Evolutionary conservation across 108 stramenopile genomes (phyloP).

Genomic region (Seminavis robusta): DNA sequence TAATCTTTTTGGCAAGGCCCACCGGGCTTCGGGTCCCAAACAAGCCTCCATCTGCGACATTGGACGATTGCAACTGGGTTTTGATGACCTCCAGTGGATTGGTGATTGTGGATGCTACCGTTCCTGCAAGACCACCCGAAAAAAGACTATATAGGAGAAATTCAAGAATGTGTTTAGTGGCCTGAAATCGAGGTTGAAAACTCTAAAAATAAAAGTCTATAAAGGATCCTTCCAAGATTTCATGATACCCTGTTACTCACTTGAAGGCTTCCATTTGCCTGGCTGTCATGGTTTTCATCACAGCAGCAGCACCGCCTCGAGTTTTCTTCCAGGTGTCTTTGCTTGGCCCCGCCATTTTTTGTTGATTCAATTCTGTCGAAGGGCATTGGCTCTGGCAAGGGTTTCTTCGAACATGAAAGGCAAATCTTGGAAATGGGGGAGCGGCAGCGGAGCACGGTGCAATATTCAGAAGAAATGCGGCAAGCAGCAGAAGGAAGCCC

Average conservation of each 20-base stretch:
- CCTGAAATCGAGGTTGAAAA: neutral
- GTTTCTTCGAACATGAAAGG: no score
- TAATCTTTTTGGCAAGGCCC: constrained; percentile 61
- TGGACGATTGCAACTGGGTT: constrained; percentile 88
- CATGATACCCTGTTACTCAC: constrained; percentile 30
- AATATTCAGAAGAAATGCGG: no score
- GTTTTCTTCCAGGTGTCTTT: constrained; percentile 41
- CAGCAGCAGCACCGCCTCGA: constrained; percentile 15
- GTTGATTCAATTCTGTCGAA: no score
- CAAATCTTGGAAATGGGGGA: no score
- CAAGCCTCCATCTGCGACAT: constrained; percentile 41
- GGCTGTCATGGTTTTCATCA: constrained; percentile 53
- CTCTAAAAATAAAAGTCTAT: neutral
- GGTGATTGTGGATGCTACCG: constrained; percentile 73
- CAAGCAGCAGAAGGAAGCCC: no score
- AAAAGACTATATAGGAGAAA: constrained; percentile 36
- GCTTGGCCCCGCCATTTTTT: constrained; percentile 45
- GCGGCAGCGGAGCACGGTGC: no score
- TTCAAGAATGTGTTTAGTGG: neutral
- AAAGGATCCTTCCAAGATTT: neutral
- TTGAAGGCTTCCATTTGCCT: constrained; percentile 64
- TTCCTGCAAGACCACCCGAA: constrained; percentile 79
- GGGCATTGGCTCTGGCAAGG: no score
- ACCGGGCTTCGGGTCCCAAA: constrained; percentile 40
- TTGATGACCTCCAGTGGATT: constrained; percentile 90